Evolutionary conservation across 176 grass and related monocot species (phyloP).

Genomic region (Lolium rigidum): DNA sequence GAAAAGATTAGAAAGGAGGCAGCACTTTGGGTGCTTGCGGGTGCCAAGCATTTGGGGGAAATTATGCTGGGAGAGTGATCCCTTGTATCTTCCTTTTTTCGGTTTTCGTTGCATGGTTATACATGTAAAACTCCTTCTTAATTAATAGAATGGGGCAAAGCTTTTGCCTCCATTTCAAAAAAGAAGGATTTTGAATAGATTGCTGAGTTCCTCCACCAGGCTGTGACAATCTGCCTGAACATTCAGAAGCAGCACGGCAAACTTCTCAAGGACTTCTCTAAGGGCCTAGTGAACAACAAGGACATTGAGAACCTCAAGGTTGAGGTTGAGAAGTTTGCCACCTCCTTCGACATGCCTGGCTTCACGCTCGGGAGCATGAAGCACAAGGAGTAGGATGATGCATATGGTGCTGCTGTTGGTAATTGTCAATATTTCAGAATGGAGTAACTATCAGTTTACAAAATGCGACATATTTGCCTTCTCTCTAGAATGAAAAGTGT

Average conservation of each 20-base stretch:
- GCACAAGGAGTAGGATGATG: slow-evolving; percentile 59
- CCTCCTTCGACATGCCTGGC: slow-evolving; percentile 81
- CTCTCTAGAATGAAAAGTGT: too few species aligned
- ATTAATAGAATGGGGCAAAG: too few species aligned
- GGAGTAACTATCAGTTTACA: too few species aligned
- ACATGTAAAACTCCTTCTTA: too few species aligned
- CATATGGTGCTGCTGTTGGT: background rate
- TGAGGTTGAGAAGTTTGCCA: slow-evolving; percentile 71
- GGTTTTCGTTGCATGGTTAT: too few species aligned
- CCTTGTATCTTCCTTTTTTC: too few species aligned
- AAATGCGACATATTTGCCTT: too few species aligned
- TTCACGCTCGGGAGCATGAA: slow-evolving; percentile 80
- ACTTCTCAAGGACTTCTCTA: slow-evolving; percentile 55
- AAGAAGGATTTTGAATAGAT: slow-evolving; percentile 69
- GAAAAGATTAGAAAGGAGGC: too few species aligned
- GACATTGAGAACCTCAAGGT: slow-evolving; percentile 66
- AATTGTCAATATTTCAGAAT: background rate
- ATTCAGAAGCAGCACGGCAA: slow-evolving; percentile 77
- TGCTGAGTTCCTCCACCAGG: slow-evolving; percentile 69
- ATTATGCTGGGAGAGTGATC: too few species aligned
- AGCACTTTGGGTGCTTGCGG: too few species aligned
- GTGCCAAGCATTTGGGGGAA: too few species aligned
- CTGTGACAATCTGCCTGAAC: slow-evolving; percentile 67
- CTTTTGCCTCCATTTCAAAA: too few species aligned
- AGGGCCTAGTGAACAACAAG: slow-evolving; percentile 66